Evolutionary conservation across 257 asterid species (phyloP).

Genomic region (Galeopsis tetrahit): DNA sequence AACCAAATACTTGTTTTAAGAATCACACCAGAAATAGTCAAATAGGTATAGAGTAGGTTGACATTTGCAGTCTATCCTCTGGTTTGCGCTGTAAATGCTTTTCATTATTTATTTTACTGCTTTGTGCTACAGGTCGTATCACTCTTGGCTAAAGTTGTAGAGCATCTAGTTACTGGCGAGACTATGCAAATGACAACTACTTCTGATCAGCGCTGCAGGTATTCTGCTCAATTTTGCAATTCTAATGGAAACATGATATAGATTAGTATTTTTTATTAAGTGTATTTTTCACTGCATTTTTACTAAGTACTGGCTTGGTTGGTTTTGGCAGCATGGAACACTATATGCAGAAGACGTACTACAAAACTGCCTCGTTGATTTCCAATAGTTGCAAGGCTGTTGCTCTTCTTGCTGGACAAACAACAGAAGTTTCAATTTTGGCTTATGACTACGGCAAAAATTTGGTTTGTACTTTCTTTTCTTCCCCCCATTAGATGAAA

Average conservation of each 20-base stretch:
- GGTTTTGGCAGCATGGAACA: constrained; percentile 85
- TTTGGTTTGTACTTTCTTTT: constrained; percentile 57
- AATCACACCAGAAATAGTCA: background rate
- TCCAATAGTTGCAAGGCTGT: constrained; percentile 95
- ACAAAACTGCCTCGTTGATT: constrained; percentile 93
- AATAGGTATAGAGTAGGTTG: background rate
- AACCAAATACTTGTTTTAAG: constrained; percentile 18
- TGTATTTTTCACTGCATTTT: constrained; percentile 2
- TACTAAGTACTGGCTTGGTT: constrained; percentile 18
- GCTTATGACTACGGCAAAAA: constrained; percentile 96
- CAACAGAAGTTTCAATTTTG: constrained; percentile 79
- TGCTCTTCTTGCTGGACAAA: constrained; percentile 93
- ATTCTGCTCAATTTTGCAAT: constrained; percentile 23
- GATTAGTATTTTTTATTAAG: background rate
- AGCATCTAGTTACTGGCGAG: constrained; percentile 98
- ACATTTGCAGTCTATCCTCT: background rate
- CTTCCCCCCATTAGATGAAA: background rate
- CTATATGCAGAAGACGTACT: constrained; percentile 96
- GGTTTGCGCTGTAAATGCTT: constrained; percentile 2
- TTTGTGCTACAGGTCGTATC: constrained; percentile 69
- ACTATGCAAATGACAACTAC: constrained; percentile 95
- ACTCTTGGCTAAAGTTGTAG: constrained; percentile 87
- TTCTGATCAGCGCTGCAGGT: constrained; percentile 93
- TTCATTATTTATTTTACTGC: background rate
- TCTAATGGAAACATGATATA: background rate